These are phyloP conservation scores for Phytopythium mirpurense DNA, from an alignment of 352 stramenopile species.

Conservation along the genomic window DNA sequence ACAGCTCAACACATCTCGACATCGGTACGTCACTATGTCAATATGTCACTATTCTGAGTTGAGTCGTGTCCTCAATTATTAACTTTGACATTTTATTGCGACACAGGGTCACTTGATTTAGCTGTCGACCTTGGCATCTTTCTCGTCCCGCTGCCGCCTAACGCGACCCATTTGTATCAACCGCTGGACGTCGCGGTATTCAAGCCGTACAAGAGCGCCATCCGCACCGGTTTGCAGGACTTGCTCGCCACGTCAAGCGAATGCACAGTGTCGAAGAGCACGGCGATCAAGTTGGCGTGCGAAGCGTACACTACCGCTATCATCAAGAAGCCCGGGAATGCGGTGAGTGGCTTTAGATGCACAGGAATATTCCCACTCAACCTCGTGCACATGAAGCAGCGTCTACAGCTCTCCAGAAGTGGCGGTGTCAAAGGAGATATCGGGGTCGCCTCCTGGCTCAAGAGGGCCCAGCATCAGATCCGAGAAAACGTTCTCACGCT, in stretches of 20 bases:
- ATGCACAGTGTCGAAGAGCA: not conserved
- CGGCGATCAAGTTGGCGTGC: not conserved
- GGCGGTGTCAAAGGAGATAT: not conserved
- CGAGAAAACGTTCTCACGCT: not conserved
- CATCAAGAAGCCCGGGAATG: not conserved
- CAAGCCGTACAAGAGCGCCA: conserved; percentile 4
- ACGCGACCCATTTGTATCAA: conserved; percentile 6
- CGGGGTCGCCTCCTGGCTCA: not conserved
- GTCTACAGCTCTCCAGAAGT: not conserved
- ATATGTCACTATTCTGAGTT: conserved; percentile 1
- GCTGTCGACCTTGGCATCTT: not conserved
- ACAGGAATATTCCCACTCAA: conserved; percentile 1
- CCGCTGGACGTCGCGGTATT: conserved; percentile 8
- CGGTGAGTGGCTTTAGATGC: not conserved
- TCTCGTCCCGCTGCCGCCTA: not conserved
- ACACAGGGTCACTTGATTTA: not conserved
- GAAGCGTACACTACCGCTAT: not conserved
- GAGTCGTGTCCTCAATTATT: too few relatives aligned
- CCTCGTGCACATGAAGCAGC: not conserved
- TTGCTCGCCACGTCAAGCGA: not conserved
- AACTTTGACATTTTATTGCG: not conserved
- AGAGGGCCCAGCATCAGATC: not conserved
- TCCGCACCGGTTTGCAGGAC: not conserved
- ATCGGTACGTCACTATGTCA: conserved; percentile 4
- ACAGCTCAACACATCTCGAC: conserved; percentile 10